A percentile compares a stretch with the other conserved stretches of the same genome.
These are phyloP conservation scores for Madurella mycetomatis DNA, from an alignment of 2,329 filamentous ascomycete genomes.

Conservation along the genomic window DNA sequence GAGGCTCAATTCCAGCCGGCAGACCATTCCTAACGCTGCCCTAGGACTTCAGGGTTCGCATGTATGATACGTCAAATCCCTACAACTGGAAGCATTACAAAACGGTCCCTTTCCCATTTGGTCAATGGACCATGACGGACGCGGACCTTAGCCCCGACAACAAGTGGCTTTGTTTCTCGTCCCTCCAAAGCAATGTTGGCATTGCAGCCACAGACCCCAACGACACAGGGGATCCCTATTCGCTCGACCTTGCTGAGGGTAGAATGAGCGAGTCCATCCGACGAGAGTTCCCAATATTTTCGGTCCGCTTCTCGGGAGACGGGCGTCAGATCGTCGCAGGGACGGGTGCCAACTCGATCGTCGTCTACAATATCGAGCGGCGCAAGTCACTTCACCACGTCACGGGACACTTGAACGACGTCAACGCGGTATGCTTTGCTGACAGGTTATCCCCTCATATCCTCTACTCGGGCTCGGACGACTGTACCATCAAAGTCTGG, in stretches of 20 bases:
- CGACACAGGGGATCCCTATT: constrained; percentile 72
- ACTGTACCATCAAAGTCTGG: constrained; percentile 93
- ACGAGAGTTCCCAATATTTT: constrained; percentile 68
- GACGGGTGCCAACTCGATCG: constrained; percentile 71
- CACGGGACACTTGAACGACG: constrained; percentile 76
- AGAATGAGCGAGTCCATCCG: constrained; percentile 25
- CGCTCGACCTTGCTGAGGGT: constrained; percentile 64
- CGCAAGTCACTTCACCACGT: constrained; percentile 70
- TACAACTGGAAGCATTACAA: constrained; percentile 97
- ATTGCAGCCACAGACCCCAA: constrained; percentile 82
- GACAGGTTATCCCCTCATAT: constrained; percentile 87
- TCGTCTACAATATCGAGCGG: constrained; percentile 89
- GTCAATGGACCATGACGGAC: constrained; percentile 95
- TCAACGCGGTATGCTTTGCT: constrained; percentile 95
- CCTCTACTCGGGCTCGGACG: constrained; percentile 92
- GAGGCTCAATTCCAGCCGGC: no score
- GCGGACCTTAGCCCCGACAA: constrained; percentile 89
- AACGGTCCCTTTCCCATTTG: constrained; percentile 77
- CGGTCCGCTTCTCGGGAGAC: constrained; percentile 86
- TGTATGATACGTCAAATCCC: constrained; percentile 96
- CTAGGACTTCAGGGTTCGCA: constrained; percentile 88
- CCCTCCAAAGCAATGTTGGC: constrained; percentile 78
- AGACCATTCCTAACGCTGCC: not conserved
- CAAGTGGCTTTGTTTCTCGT: constrained; percentile 85
- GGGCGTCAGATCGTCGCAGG: constrained; percentile 87